phyloP scores from a whole-genome alignment of 169 alveolate species.

The Pseudocohnilembus persalinus region DNA sequence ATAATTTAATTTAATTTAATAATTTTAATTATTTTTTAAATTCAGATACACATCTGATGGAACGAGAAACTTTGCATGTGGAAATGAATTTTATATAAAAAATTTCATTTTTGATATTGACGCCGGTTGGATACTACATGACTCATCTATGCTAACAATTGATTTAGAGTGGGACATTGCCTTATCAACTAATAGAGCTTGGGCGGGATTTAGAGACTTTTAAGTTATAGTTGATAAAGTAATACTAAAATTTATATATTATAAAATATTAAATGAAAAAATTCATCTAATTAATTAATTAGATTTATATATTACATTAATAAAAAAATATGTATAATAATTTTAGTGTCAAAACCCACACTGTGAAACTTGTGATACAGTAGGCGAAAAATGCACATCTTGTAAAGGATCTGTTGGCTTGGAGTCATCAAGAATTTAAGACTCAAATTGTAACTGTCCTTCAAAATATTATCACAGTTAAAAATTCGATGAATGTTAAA shows the following conservation, averaged over 20 bases:
- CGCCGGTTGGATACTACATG: not conserved
- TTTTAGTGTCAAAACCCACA: not conserved
- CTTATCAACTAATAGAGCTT: no score
- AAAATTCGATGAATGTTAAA: not conserved
- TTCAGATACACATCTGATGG: not conserved
- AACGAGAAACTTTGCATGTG: not conserved
- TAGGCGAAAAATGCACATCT: not conserved
- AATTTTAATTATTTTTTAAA: no score
- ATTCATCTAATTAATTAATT: no score
- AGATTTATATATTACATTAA: no score
- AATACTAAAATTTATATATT: no score
- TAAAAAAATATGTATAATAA: no score
- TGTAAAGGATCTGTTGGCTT: not conserved
- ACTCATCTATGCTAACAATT: not conserved
- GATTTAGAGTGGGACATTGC: not conserved
- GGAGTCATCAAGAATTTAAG: not conserved
- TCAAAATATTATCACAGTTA: no score
- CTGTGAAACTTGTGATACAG: not conserved
- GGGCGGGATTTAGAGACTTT: not conserved
- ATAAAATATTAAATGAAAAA: no score
- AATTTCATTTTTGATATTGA: not conserved
- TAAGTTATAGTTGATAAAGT: not conserved
- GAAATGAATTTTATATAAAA: not conserved
- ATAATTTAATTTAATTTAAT: no score
- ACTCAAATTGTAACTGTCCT: not conserved